These are phyloP conservation scores for Thyridium curvatum DNA, from an alignment of 2,329 filamentous ascomycete genomes.

Conservation along the genomic window DNA sequence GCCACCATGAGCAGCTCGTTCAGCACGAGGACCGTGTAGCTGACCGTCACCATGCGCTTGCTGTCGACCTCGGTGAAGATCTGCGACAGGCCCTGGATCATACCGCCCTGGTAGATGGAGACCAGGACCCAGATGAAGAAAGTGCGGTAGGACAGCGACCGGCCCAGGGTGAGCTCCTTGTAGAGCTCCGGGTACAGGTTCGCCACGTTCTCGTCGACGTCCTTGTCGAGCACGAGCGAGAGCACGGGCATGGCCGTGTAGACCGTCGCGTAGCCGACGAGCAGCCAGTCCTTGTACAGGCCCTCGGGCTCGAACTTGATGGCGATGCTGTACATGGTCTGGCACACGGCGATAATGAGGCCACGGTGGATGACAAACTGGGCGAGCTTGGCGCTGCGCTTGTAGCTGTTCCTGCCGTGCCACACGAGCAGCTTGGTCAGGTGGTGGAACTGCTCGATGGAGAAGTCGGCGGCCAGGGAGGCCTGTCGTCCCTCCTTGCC, in stretches of 20 bases:
- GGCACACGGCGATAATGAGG: conserved; percentile 89
- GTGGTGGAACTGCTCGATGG: conserved; percentile 91
- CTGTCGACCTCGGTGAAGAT: conserved; percentile 74
- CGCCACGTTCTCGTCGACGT: conserved; percentile 88
- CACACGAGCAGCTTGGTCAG: conserved; percentile 96
- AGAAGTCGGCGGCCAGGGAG: conserved; percentile 91
- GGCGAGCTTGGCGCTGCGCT: conserved; percentile 87
- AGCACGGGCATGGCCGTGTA: conserved; percentile 94
- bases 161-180: conserved; percentile 88
- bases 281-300: conserved; percentile 91
- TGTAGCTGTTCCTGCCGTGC: conserved; percentile 97
- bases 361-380: conserved; percentile 98
- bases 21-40: conserved; percentile 83
- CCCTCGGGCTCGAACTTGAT: conserved; percentile 89
- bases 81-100: conserved; percentile 93
- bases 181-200: conserved; percentile 97
- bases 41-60: conserved; percentile 76
- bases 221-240: conserved; percentile 86
- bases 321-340: conserved; percentile 96
- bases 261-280: conserved; percentile 92
- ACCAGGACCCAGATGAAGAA: conserved; percentile 97
- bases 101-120: conserved; percentile 87
- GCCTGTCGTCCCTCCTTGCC: conserved; percentile 97
- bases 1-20: conserved; percentile 98
- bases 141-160: conserved; percentile 81